A percentile compares a stretch with the other conserved stretches of the same genome.
Conservation (phyloP, 2,329 filamentous ascomycete genomes). For the Erysiphe neolycopersici region DNA sequence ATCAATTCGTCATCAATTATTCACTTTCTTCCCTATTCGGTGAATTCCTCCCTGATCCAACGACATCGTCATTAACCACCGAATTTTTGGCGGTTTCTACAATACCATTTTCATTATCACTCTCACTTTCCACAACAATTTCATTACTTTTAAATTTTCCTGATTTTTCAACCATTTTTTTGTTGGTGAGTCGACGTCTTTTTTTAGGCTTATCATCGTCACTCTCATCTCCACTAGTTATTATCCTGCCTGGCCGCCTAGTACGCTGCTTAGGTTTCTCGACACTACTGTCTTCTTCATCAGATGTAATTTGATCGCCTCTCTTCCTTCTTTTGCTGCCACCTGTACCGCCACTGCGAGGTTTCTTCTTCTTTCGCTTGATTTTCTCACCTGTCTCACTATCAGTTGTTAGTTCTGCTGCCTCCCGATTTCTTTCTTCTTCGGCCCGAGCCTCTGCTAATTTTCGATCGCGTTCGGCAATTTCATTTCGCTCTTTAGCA, state of each 20-base stretch:
- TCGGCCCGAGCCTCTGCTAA: constrained; percentile 44
- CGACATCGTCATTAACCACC: not conserved
- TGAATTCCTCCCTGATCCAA: not conserved
- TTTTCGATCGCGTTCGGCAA: constrained; percentile 48
- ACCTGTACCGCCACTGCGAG: constrained; percentile 16
- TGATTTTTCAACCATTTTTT: constrained; percentile 8
- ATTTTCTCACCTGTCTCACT: constrained; percentile 57
- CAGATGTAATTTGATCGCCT: constrained; percentile 13
- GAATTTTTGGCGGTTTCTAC: constrained; percentile 4
- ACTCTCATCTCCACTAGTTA: constrained; percentile 9
- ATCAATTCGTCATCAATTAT: not conserved
- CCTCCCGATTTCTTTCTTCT: constrained; percentile 39
- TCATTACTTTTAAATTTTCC: constrained; percentile 14
- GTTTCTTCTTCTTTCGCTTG: constrained; percentile 56
- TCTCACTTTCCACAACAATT: constrained; percentile 14
- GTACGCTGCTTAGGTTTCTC: constrained; percentile 8
- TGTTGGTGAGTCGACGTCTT: constrained; percentile 13
- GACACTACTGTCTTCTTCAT: constrained; percentile 11
- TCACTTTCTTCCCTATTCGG: not conserved
- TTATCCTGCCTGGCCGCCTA: constrained; percentile 3
- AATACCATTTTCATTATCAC: constrained; percentile 11
- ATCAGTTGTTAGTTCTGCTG: constrained; percentile 60
- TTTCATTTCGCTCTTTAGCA: constrained; percentile 58
- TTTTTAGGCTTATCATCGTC: constrained; percentile 15
- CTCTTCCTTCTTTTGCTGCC: constrained; percentile 18